These are phyloP conservation scores for Colletotrichum plurivorum DNA, from an alignment of 2,329 filamentous ascomycete genomes.

Conservation along the genomic window DNA sequence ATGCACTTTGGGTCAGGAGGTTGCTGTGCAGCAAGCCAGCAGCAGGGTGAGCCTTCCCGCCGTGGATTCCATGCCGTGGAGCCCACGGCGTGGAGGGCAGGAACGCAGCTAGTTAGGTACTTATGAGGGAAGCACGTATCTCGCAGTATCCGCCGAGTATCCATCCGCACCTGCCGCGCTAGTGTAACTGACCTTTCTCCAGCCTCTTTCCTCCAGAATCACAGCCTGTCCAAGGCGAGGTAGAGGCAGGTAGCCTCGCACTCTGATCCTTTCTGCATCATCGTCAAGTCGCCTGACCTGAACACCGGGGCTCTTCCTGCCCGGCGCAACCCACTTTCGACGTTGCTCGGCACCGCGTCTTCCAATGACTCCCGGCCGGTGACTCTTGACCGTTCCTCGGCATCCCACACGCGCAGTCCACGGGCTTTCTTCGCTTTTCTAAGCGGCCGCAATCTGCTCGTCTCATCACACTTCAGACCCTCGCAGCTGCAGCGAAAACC, in stretches of 20 bases:
- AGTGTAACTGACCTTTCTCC: neutral
- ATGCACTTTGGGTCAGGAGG: neutral
- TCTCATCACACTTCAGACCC: neutral
- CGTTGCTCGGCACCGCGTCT: neutral
- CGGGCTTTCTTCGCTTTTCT: neutral
- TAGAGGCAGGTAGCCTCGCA: neutral
- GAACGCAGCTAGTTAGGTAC: too few species aligned
- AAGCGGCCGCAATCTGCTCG: neutral
- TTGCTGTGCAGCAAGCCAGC: neutral
- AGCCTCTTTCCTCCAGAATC: neutral
- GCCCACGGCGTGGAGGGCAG: too few species aligned
- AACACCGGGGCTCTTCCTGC: conserved; percentile 8
- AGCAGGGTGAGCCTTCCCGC: neutral
- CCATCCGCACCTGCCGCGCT: neutral
- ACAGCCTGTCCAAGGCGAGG: neutral
- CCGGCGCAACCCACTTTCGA: conserved; percentile 11
- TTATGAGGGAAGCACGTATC: neutral
- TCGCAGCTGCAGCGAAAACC: conserved; percentile 5
- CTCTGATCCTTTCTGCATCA: neutral
- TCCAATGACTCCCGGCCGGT: conserved; percentile 2
- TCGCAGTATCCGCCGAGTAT: neutral
- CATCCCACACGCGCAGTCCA: neutral
- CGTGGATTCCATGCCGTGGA: too few species aligned
- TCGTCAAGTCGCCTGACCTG: conserved; percentile 23
- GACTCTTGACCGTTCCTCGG: neutral